Base-by-base conservation (phyloP, 2,329 filamentous ascomycete species). In the Beauveria medogensis region DNA sequence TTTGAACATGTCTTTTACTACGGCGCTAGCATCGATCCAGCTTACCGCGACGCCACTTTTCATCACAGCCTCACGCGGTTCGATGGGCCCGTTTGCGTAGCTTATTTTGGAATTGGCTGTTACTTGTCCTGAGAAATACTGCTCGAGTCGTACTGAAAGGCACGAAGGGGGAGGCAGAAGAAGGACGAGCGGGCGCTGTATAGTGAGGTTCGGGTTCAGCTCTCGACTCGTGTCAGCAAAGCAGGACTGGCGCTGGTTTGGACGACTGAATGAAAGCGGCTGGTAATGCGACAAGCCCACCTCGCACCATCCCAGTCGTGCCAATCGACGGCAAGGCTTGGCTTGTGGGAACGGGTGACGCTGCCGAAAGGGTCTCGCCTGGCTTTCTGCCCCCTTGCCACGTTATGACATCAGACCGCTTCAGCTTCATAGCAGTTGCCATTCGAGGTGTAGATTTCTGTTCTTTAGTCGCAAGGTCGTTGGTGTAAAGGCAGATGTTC, bases 341-440 rank as follows among this genome's bases (percentile, higher is more conserved):
- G 51, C 28, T 48, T 55, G 58, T 60, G 58, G 58, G 18, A 60
- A 60, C 58, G 58, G 58, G 58, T 48, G 50, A 40, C 30, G 58
- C 43, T 60, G 58, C 58, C 58, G 58, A 60, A 59, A 24, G 56
- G 57, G 56, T 53, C 56, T 53, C n/a, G 18, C 30, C 10, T 41
- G 28, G 16, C 16, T 50, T 50, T 9, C 22, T 20, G n/a, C 20
- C 47, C 56, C 26, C 57, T 59, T 53, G 40, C 26, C 57, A 59
- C 48, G 40, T 30, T 40, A 59, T 60, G 58, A 60, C 50, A 60
- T 60, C 44, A 54, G 58, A 60, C 58, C 57, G 57, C 50, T 26
- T 48, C 24, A 28, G 24, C 24, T 28, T 18, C 1, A 40, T 16
- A 10, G n/a, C 41, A 41, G 12, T 3, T 10, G 43, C 18, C 26